These are phyloP conservation scores for Ascochyta fabae DNA, from an alignment of 2,329 filamentous ascomycete genomes.

Conservation along the genomic window DNA sequence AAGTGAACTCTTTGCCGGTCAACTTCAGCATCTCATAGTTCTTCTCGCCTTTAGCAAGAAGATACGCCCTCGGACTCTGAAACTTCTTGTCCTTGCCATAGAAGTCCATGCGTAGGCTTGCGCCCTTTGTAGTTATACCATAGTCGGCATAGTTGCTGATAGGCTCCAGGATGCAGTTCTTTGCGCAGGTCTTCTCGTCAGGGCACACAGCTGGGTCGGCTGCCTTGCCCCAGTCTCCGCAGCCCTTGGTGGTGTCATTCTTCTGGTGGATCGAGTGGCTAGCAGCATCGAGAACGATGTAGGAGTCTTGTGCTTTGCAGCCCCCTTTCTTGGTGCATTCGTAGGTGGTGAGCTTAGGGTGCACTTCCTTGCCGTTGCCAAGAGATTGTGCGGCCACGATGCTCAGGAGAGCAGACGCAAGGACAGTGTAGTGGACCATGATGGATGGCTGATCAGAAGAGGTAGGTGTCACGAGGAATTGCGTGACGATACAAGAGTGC, in stretches of 20 bases:
- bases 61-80: slow-evolving; percentile 64
- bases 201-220: slow-evolving; percentile 56
- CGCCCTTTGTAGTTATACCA: slow-evolving; percentile 59
- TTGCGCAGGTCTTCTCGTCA: slow-evolving; percentile 57
- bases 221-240: slow-evolving; percentile 39
- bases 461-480: slow-evolving; percentile 8
- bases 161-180: slow-evolving; percentile 64
- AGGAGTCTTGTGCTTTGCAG: slow-evolving; percentile 56
- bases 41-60: slow-evolving; percentile 64
- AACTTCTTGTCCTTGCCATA: slow-evolving; percentile 47
- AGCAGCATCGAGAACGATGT: slow-evolving; percentile 59
- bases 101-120: slow-evolving; percentile 56
- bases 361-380: slow-evolving; percentile 52
- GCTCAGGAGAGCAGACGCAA: slow-evolving; percentile 36
- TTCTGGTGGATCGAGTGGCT: slow-evolving; percentile 55
- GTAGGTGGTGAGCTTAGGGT: slow-evolving; percentile 60
- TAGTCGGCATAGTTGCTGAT: slow-evolving; percentile 61
- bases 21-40: slow-evolving; percentile 71
- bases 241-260: slow-evolving; percentile 40
- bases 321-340: slow-evolving; percentile 60
- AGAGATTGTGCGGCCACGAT: slow-evolving; percentile 41
- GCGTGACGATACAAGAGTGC: slow-evolving; percentile 9
- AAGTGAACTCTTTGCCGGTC: slow-evolving; percentile 72
- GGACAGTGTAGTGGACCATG: slow-evolving; percentile 36
- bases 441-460: neutral